Evolutionary conservation across 1,284 basidiomycete species (phyloP), one percentile per base, ranked within the genome.

Genomic region (Sanghuangporus weigelae): DNA sequence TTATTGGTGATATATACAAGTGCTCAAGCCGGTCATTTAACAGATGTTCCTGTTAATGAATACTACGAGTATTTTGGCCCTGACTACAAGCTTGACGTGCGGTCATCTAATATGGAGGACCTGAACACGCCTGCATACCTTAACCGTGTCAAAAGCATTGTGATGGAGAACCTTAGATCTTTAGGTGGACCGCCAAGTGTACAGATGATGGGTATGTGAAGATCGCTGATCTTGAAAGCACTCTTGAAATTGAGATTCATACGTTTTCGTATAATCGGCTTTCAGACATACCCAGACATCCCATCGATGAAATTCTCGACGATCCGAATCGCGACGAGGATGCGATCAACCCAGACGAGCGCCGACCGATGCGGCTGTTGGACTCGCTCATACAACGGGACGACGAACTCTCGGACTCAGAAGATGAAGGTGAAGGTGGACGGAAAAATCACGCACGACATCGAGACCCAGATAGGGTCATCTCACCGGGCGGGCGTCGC

Each of bases 61-160:
- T 98, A 99, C 77, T 98, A 97, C 75, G 96, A 99, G 74, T 99
- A 99, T 77, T 99, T 98, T 75, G 97, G 97, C 0, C 97, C 97
- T 0, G 94, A 97, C 71, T 98, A 99, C 72, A 87, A 95, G 71
- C 83, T 99, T n/a, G 95, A 99, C 72, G 97, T 99, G 31, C 92
- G 92, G 68, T 81, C 95, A 4, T 96, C 94, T 38, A 99, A 99
- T 73, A 93, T 95, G 72, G 95, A 98, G 69, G 96, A 99, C 71
- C 81, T 96, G 78, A 99, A 99, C 73, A 93, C 93, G 1, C 85
- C 85, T 8, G 91, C 92, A 68, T 99, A 99, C 73, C 81, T 99
- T 57, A 92, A 97, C 61, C 93, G 96, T 66, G 88, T 98, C 67
- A 95, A 93, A 74, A 84, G 87, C 62, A 93, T 96, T 58, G 93